Percentiles rank a stretch among this genome's conserved stretches.
These are phyloP conservation scores for Skeletonema potamos DNA, from an alignment of 108 stramenopile species.

Conservation along the genomic window DNA sequence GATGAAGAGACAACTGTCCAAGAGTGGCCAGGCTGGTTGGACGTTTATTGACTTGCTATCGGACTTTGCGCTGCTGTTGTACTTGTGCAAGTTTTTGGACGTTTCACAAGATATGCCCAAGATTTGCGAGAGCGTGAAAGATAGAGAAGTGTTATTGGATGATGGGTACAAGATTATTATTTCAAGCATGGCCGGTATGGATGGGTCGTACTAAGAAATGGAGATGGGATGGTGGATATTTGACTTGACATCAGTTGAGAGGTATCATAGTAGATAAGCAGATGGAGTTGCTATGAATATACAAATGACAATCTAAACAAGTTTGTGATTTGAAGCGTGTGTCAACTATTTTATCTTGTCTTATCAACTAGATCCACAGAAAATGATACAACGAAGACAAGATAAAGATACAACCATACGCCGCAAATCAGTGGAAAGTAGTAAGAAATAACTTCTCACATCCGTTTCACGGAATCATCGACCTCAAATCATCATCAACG, in stretches of 20 bases:
- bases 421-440: too few relatives aligned
- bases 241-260: too few relatives aligned
- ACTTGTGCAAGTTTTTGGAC: slow-evolving; percentile 84
- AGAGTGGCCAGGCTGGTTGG: slow-evolving; percentile 89
- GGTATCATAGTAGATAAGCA: too few relatives aligned
- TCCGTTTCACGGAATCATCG: too few relatives aligned
- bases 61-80: slow-evolving; percentile 93
- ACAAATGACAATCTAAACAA: neutral
- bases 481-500: neutral
- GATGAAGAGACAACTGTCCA: slow-evolving; percentile 82
- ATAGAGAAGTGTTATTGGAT: slow-evolving; percentile 79
- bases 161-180: slow-evolving; percentile 94
- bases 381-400: neutral
- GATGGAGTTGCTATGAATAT: neutral
- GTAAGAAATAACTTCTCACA: too few relatives aligned
- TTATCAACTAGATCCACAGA: neutral
- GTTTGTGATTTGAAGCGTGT: neutral
- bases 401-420: neutral
- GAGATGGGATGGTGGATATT: neutral
- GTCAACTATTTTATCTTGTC: neutral
- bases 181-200: slow-evolving; percentile 84
- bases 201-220: slow-evolving; percentile 40
- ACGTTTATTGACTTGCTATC: slow-evolving; percentile 88
- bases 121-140: slow-evolving; percentile 78
- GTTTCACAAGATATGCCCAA: slow-evolving; percentile 75